Base-by-base conservation (phyloP, 2,329 filamentous ascomycete genomes). In the Colletotrichum chrysophilum region DNA sequence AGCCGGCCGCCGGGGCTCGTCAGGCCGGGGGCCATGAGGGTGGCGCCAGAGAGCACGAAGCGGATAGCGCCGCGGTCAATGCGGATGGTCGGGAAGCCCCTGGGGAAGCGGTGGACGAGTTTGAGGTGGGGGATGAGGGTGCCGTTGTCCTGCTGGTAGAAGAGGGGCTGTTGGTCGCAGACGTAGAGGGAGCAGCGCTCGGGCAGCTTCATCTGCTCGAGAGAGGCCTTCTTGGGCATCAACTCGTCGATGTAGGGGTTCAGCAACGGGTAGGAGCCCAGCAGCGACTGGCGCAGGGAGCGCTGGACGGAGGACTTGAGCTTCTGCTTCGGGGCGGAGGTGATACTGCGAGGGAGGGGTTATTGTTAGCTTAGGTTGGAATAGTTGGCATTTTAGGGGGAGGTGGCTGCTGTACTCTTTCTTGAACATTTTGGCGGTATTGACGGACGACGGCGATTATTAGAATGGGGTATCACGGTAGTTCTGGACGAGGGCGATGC, bases 221-320 rank as follows among this genome's bases (percentile, higher is more conserved):
- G 89, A 77, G 97, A 95, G 75, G 94, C 92, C 85, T 98, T 99
- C 87, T 98, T 98, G 66, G 97, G 97, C 79, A 99, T 90, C 80
- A 98, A 93, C 84, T 97, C 95, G 85, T 99, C 97, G 85, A 98
- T 97, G 87, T 95, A 91, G 1, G 95, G 94, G 79, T 93, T 92
- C 67, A 98, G 93, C 67, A 95, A 91, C 4, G 97, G 97, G 86
- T 97, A 98, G 69, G 94, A 94, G 75, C 95, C 90, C 78, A 97
- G 88, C 79, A 98, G 91, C 82, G 95, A 95, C 81, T 93, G 90
- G 80, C 97, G 95, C 80, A 99, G 93, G 78, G 89, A 91, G 82
- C 97, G 95, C 88, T 98, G 96, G 72, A 95, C 95, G 28, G 96
- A 98, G 78, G 96, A 98, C 88, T 98, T 99, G 86, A 98, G 95